Base-by-base conservation (phyloP, 345 rosid species). In the thale cress (Arabidopsis thaliana) region DNA sequence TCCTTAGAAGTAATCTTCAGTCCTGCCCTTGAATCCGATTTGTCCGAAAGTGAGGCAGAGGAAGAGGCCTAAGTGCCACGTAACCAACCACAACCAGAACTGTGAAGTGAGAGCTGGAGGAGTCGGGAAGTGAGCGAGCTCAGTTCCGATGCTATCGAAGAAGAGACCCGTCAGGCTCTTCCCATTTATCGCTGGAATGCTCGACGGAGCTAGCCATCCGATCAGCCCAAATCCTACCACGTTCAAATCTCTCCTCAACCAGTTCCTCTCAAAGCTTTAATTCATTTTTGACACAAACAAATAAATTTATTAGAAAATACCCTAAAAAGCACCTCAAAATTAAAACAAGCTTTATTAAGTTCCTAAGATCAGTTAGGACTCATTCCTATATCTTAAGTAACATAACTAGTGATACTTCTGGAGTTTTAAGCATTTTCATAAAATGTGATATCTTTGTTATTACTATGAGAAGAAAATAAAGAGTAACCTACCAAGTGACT, bases 11-110 rank as follows among this genome's bases (percentile, higher is more conserved):
- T 92, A 95, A 36, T 82, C 85, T 22, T 90, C 99, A 20, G 87
- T 81, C 89, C 97, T 92, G 50, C 97, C 99, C 79, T 92, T 92
- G 84, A 95, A 95, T 7, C 99, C 97, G 75, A 95, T 95, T 80
- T 92, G 97, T 52, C 99, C 99, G 74, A 90, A 95, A 6, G 99
- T 90, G 16, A 95, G 91, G 81, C 88, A 85, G 48, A 95, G 0
- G 84, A 95, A 95, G 70, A 95, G 67, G 4, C 97, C 97, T 4
- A 92, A 4, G 78, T 95, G 99, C 97, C 99, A 92, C 1, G 88
- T 76, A 3, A 90, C 4, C 88, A 92, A 13, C 97, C 96, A 95
- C 84, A 89, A 71, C 99, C 97, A 87, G 73, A 89, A 91, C 73
- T 75, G 89, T 25, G 93, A 91, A 57, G 86, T 62, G 73, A 89